Percentiles rank a stretch among this genome's conserved stretches.
Evolutionary conservation across 208 protist genomes (phyloP).

Genomic region (Acanthamoeba rhysodes): DNA sequence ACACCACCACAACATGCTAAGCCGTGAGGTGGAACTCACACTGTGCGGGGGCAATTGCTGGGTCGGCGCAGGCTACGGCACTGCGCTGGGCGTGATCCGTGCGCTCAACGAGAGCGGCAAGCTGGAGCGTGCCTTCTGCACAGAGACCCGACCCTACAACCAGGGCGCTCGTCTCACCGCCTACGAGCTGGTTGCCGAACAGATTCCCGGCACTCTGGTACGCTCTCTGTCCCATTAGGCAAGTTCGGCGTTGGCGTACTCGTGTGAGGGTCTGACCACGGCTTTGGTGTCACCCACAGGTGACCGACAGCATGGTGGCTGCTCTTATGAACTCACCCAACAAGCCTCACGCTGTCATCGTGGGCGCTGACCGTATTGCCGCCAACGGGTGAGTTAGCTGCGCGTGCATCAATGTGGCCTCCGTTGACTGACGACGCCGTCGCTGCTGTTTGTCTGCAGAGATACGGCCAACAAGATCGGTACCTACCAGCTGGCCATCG

Average conservation of each 20-base stretch:
- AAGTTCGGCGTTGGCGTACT: neutral
- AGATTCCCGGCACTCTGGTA: conserved; percentile 84
- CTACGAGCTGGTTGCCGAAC: conserved; percentile 80
- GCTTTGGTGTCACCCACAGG: conserved; percentile 64
- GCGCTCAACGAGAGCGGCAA: conserved; percentile 77
- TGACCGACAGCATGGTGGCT: conserved; percentile 84
- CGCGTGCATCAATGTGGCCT: neutral
- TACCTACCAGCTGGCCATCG: conserved; percentile 84
- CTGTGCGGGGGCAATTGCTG: neutral
- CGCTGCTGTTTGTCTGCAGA: conserved; percentile 3
- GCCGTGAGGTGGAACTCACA: neutral
- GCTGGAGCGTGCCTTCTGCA: conserved; percentile 81
- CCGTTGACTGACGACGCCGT: too few relatives aligned
- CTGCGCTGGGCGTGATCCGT: conserved; percentile 85
- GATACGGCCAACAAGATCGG: conserved; percentile 89
- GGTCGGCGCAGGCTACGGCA: conserved; percentile 81
- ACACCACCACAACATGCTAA: neutral
- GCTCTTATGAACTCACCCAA: conserved; percentile 79
- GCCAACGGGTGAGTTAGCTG: conserved; percentile 85
- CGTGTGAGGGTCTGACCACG: neutral
- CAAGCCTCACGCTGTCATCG: conserved; percentile 77
- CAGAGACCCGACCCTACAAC: conserved; percentile 84
- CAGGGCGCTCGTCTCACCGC: conserved; percentile 87
- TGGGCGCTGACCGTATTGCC: conserved; percentile 87
- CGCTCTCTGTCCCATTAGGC: neutral